Evolutionary conservation across 2,329 filamentous ascomycete species (phyloP).

Genomic region (Dissoconium aciculare): DNA sequence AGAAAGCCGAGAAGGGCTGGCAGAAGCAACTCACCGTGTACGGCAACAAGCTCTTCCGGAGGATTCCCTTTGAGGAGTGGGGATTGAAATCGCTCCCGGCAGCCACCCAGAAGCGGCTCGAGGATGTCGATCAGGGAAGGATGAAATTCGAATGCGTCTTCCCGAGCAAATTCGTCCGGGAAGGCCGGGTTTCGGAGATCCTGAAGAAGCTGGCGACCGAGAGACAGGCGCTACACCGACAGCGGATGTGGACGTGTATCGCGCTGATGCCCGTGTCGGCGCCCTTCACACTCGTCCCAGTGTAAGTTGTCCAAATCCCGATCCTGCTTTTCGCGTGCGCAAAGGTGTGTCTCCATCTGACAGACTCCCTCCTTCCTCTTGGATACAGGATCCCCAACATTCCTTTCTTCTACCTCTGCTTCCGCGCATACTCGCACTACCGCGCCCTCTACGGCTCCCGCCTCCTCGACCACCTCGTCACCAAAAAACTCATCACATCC

Average conservation of each 20-base stretch:
- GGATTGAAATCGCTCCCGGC: slow-evolving; percentile 87
- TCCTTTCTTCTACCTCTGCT: slow-evolving; percentile 90
- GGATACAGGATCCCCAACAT: slow-evolving; percentile 70
- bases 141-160: slow-evolving; percentile 45
- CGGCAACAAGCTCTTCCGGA: slow-evolving; percentile 70
- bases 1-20: slow-evolving; percentile 58
- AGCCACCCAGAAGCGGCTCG: slow-evolving; percentile 50
- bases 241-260: slow-evolving; percentile 65
- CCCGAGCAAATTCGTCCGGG: slow-evolving; percentile 53
- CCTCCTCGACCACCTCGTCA: slow-evolving; percentile 67
- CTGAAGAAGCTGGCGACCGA: slow-evolving; percentile 62
- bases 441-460: slow-evolving; percentile 70
- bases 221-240: slow-evolving; percentile 61
- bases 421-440: slow-evolving; percentile 85
- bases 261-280: slow-evolving; percentile 68
- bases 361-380: too few relatives aligned
- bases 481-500: slow-evolving; percentile 54
- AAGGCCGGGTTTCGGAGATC: slow-evolving; percentile 45
- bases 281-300: slow-evolving; percentile 68
- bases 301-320: too few relatives aligned
- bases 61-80: slow-evolving; percentile 96
- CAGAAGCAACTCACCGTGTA: slow-evolving; percentile 74
- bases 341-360: background rate
- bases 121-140: slow-evolving; percentile 47
- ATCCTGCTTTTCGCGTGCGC: slow-evolving; percentile 1